phyloP scores from a whole-genome alignment of 495 filamentous ascomycete species.

The Xylaria acuta region DNA sequence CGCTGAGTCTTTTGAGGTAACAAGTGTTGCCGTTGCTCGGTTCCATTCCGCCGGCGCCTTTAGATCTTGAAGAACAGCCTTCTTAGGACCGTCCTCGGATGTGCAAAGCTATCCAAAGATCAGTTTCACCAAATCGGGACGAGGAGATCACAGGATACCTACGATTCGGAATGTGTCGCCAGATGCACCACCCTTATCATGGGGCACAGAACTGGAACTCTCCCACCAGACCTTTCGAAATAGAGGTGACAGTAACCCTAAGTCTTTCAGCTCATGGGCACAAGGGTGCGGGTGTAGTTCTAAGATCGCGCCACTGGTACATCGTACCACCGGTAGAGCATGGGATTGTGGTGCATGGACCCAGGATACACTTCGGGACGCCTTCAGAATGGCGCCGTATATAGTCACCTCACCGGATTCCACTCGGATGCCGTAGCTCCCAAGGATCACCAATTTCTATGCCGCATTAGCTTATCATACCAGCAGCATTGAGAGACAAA shows the following conservation, averaged over 20 bases:
- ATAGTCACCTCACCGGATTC: slow-evolving; percentile 64
- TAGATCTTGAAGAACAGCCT: slow-evolving; percentile 61
- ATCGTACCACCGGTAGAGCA: slow-evolving; percentile 74
- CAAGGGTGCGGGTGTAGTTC: slow-evolving; percentile 59
- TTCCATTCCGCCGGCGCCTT: slow-evolving; percentile 73
- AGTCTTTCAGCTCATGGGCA: slow-evolving; percentile 58
- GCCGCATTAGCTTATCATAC: slow-evolving; percentile 21
- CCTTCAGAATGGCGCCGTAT: slow-evolving; percentile 68
- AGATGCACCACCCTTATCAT: slow-evolving; percentile 1
- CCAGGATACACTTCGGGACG: slow-evolving; percentile 59
- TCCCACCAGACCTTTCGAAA: slow-evolving; percentile 81
- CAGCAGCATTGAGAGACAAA: background rate
- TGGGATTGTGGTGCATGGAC: slow-evolving; percentile 79
- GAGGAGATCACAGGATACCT: background rate
- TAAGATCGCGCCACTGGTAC: slow-evolving; percentile 55
- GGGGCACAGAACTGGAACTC: slow-evolving; percentile 26
- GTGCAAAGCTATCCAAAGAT: slow-evolving; percentile 51
- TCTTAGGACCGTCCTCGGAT: slow-evolving; percentile 52
- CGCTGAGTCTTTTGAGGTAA: slow-evolving; percentile 49
- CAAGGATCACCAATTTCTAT: slow-evolving; percentile 71
- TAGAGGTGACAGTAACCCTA: slow-evolving; percentile 68
- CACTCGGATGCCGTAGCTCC: slow-evolving; percentile 76
- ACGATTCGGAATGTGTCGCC: slow-evolving; percentile 52
- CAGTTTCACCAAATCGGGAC: slow-evolving; percentile 24
- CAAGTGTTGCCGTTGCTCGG: slow-evolving; percentile 47